Evolutionary conservation across 1,284 basidiomycete species (phyloP), one percentile per base, ranked within the genome.

Genomic region (Heterobasidion parviporum): DNA sequence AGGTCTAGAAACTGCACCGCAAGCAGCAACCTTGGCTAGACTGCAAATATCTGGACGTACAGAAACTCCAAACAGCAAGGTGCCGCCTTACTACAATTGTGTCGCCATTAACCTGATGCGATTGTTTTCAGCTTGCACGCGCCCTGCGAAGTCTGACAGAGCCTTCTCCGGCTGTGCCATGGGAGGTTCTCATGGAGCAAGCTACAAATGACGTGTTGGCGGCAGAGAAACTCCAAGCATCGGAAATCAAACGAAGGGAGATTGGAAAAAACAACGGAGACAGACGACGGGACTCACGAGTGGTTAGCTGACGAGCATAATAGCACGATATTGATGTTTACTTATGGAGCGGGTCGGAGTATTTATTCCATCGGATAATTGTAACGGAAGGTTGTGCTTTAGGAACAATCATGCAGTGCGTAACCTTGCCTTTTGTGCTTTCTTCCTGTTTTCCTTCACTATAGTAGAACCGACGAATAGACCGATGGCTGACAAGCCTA

Each of bases 391-490:
- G 26, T 26, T 26, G 26, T 26, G 26, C 26, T 26, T 26, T 26
- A 26, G 5, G 26, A 6, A n/a, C 35, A 52, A 8, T 68, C 70
- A 84, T 32, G 84, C 82, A 45, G 77, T 73, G 54, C 85, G 76
- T 61, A 77, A 65, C 56, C 74, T 75, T 15, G 79, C 78, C 60
- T 78, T 82, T 60, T 78, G 75, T n/a, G 77, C 81, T 57, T 76
- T 79, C 70, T 80, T 89, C 63, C 75, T 73, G 49, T 85, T 89
- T 70, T 94, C 91, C 64, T 82, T 84, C 53, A 85, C 69, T 55
- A 92, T 78, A 4, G 92, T 92, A 18, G 73, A 76, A 2, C 87
- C 90, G 35, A 96, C 72, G 69, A 97, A 94, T 41, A 79, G 67
- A 8, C 89, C 89, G 50, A 97, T 85, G 15, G 77, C 85, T 8